Evolutionary conservation across 2,329 filamentous ascomycete species (phyloP), one percentile per base, ranked within the genome.

Genomic region (Ophiosphaerella narmari): DNA sequence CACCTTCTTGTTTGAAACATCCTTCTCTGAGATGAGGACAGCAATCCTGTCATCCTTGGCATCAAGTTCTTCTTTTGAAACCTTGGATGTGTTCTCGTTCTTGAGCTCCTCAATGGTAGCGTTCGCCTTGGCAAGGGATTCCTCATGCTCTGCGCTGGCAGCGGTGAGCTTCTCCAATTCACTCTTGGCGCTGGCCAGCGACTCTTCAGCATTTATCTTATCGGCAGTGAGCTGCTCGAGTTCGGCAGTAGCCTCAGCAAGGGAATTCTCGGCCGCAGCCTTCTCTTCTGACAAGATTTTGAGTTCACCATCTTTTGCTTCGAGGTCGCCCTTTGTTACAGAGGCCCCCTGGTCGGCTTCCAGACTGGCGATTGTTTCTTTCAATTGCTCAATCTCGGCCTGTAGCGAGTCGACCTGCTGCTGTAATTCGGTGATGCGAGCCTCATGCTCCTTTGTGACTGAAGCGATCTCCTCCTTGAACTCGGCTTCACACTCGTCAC

Each of bases 401-500:
- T 70, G 61, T 35, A 70, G 57, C 2, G 54, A 46, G 7, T 62
- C 60, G 35, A 71, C 67, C 52, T 66, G 54, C 40, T 51, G 49
- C 52, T 68, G 57, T 5, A 72, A 59, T 48, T 65, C 63, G 34
- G 55, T 44, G 44, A 66, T 57, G 14, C 57, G 52, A 36, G 59
- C 57, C 26, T 29, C 26, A 29, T 29, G 26, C 26, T 29, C 26
- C 11, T 29, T 29, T 29, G 26, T 29, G 11, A 11, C 6, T 29
- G 6, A 29, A 11, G 26, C 26, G 2, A 29, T 29, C 26, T 29
- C 26, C 26, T 29, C 26, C 21, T 65, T 58, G 36, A 71, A 71
- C 47, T 73, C 68, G 36, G 55, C 43, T 54, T 73, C 66, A 46
- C 63, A 70, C 54, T 72, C 66, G 7, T 70, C 68, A 40, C 59